phyloP scores from a whole-genome alignment of 768 basidiomycete genomes.

The Boletus coccyginus region DNA sequence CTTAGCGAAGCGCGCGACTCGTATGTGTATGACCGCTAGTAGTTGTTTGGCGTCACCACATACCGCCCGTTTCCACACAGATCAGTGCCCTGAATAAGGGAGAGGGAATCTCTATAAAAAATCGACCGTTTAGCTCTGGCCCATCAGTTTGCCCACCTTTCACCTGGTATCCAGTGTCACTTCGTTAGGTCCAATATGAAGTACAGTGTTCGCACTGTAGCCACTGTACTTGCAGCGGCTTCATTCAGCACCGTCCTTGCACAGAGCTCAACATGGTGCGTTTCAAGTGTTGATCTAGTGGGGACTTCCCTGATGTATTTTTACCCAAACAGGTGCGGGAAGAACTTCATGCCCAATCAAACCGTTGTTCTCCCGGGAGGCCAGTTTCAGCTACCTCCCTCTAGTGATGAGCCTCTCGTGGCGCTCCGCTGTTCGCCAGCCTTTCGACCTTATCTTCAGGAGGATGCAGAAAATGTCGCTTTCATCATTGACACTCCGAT shows the following conservation, averaged over 20 bases:
- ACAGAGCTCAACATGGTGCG: constrained; percentile 27
- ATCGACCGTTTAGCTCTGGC: too few relatives aligned
- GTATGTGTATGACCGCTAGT: too few relatives aligned
- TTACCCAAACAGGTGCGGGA: constrained; percentile 43
- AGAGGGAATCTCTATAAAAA: constrained; percentile 7
- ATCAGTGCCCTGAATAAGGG: neutral
- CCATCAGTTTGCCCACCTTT: neutral
- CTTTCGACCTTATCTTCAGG: constrained; percentile 46
- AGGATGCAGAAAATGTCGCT: constrained; percentile 28
- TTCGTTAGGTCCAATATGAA: constrained; percentile 14
- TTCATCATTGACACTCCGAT: constrained; percentile 41
- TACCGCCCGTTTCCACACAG: too few relatives aligned
- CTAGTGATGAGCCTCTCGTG: constrained; percentile 37
- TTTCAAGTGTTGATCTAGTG: neutral
- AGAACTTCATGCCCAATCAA: constrained; percentile 43
- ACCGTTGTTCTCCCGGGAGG: constrained; percentile 45
- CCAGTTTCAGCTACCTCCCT: constrained; percentile 37
- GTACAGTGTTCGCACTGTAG: constrained; percentile 1
- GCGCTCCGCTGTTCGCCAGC: constrained; percentile 47
- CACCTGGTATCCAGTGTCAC: too few relatives aligned
- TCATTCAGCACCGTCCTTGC: constrained; percentile 12
- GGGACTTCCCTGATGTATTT: neutral
- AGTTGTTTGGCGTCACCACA: too few relatives aligned
- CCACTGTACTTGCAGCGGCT: constrained; percentile 10
- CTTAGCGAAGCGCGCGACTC: too few relatives aligned